Percentiles rank a stretch among this genome's conserved stretches.
These are phyloP conservation scores for Cyberlindnera misumaiensis DNA, from an alignment of 805 yeast species.

Conservation along the genomic window DNA sequence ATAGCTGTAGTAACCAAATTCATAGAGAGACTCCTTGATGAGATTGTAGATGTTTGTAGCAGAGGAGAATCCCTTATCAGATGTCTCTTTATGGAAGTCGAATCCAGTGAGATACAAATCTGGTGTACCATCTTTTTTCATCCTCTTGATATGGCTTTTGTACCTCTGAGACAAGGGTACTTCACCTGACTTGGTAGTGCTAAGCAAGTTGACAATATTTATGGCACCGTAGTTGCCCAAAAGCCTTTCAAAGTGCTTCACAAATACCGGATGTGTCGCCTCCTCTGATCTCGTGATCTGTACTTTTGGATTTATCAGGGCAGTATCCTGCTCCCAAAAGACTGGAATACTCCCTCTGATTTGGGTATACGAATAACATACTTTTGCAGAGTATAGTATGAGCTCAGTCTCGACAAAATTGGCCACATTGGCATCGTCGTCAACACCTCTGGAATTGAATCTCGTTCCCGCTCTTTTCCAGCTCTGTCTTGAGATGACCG, in stretches of 20 bases:
- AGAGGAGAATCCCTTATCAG: slow-evolving; percentile 83
- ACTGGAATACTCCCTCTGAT: slow-evolving; percentile 95
- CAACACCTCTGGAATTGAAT: slow-evolving; percentile 90
- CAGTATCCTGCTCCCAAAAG: slow-evolving; percentile 97
- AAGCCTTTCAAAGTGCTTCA: slow-evolving; percentile 67
- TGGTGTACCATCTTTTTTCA: slow-evolving; percentile 26
- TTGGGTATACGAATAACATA: slow-evolving; percentile 73
- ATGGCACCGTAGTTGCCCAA: slow-evolving; percentile 77
- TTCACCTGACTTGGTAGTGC: slow-evolving; percentile 68
- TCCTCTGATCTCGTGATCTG: slow-evolving; percentile 82
- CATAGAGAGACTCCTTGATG: slow-evolving; percentile 58
- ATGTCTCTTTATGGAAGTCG: slow-evolving; percentile 91
- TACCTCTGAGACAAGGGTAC: slow-evolving; percentile 64
- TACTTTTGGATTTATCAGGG: slow-evolving; percentile 85
- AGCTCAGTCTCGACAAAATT: slow-evolving; percentile 93
- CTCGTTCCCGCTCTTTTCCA: slow-evolving; percentile 98
- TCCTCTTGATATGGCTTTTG: slow-evolving; percentile 44
- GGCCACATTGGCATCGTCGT: slow-evolving; percentile 92
- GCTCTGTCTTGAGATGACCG: slow-evolving; percentile 89
- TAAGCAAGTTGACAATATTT: slow-evolving; percentile 81
- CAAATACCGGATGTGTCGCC: slow-evolving; percentile 88
- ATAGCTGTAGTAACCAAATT: slow-evolving; percentile 77
- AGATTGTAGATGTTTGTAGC: slow-evolving; percentile 64
- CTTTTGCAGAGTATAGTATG: slow-evolving; percentile 47
- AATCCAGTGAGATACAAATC: slow-evolving; percentile 65